Percentiles rank a stretch among this genome's conserved stretches.
Evolutionary conservation across 305 asterid genomes (phyloP).

Genomic region (Striga hermonthica): DNA sequence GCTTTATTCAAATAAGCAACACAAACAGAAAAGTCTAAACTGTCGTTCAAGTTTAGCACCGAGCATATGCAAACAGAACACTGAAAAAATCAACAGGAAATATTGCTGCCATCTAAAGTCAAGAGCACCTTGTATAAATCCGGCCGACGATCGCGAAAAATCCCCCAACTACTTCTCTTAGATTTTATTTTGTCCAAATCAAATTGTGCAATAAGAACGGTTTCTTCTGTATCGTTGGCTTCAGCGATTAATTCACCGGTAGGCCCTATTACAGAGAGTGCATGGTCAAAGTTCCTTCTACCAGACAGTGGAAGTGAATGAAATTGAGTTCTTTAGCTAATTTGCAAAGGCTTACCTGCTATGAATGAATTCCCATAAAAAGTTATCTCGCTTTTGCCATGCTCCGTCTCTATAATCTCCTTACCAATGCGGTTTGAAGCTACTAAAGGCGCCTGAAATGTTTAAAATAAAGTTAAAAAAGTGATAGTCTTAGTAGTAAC

Average conservation of each 20-base stretch:
- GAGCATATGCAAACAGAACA: conserved; percentile 1
- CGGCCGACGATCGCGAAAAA: conserved; percentile 90
- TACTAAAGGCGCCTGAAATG: conserved; percentile 75
- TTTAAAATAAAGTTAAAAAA: background rate
- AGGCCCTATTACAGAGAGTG: conserved; percentile 54
- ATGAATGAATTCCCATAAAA: conserved; percentile 92
- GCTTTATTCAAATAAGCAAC: background rate
- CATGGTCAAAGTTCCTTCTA: conserved; percentile 21
- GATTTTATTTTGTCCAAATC: conserved; percentile 74
- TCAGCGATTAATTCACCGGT: conserved; percentile 75
- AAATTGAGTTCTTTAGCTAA: background rate
- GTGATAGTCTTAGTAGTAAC: background rate
- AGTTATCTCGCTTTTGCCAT: conserved; percentile 79
- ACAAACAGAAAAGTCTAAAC: background rate
- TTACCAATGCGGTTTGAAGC: conserved; percentile 92
- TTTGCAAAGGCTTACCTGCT: conserved; percentile 54
- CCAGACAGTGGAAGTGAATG: background rate
- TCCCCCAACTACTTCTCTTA: conserved; percentile 90
- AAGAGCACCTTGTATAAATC: conserved; percentile 91
- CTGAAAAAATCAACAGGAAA: conserved; percentile 37
- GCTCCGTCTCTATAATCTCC: conserved; percentile 82
- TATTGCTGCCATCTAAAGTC: conserved; percentile 74
- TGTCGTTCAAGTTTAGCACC: background rate
- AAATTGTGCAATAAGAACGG: conserved; percentile 69
- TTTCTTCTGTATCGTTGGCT: conserved; percentile 82